phyloP scores from a whole-genome alignment of 768 basidiomycete genomes.

The Epithele typhae region DNA sequence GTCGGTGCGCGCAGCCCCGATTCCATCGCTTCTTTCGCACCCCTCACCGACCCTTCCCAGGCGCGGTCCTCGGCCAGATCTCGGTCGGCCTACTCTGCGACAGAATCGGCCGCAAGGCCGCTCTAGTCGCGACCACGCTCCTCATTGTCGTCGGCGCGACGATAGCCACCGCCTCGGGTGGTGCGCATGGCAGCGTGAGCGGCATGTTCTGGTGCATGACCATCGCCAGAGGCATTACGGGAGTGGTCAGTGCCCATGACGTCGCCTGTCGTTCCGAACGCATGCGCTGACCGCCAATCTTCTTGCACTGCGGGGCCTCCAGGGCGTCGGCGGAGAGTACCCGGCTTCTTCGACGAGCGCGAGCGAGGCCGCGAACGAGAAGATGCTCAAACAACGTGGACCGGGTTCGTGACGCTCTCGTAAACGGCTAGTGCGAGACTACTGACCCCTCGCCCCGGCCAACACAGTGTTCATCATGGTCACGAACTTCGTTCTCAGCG shows the following conservation, averaged over 20 bases:
- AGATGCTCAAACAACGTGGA: conserved; percentile 53
- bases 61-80: conserved; percentile 59
- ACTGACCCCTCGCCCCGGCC: background rate
- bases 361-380: conserved; percentile 71
- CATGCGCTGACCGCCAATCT: background rate
- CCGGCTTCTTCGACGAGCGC: conserved; percentile 69
- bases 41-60: conserved; percentile 27
- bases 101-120: conserved; percentile 70
- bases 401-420: conserved; percentile 37
- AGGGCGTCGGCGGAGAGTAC: conserved; percentile 78
- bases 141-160: conserved; percentile 68
- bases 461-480: conserved; percentile 67
- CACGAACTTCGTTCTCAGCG: conserved; percentile 66
- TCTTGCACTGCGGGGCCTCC: background rate
- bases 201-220: conserved; percentile 77
- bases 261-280: background rate
- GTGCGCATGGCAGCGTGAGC: conserved; percentile 45
- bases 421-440: background rate
- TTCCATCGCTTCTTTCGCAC: background rate
- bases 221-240: conserved; percentile 65
- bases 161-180: conserved; percentile 65
- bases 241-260: conserved; percentile 45
- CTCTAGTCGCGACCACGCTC: conserved; percentile 62
- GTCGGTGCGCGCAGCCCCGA: conserved; percentile 42
- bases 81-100: conserved; percentile 69